phyloP scores from a whole-genome alignment of 495 filamentous ascomycete species.

The Daldinia vernicosa region DNA sequence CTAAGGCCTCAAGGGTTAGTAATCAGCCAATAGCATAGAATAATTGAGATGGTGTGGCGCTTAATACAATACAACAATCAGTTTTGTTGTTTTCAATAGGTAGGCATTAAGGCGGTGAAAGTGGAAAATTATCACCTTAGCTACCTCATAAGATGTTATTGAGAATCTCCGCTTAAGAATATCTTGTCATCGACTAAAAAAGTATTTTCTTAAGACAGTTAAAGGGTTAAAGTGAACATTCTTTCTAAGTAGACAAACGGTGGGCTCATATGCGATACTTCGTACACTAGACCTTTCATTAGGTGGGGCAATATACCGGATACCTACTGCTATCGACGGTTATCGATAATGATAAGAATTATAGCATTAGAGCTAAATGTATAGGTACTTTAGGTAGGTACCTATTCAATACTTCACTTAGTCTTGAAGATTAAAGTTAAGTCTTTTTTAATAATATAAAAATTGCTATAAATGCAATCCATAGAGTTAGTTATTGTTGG shows the following conservation, averaged over 20 bases:
- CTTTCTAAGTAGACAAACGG: too few species aligned
- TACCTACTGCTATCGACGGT: not conserved
- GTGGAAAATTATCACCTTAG: not conserved
- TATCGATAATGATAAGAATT: conserved; percentile 5
- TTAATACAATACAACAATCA: conserved; percentile 2
- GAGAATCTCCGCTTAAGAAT: not conserved
- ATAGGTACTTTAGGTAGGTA: not conserved
- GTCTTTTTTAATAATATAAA: too few species aligned
- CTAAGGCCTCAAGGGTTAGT: conserved; percentile 25
- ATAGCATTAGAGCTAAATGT: not conserved
- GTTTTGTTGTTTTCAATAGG: conserved; percentile 12
- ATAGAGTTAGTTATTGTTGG: too few species aligned
- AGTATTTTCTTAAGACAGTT: too few species aligned
- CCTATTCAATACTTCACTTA: not conserved
- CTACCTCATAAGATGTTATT: not conserved
- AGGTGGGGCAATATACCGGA: conserved; percentile 5
- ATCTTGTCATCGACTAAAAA: too few species aligned
- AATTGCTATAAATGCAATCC: not conserved
- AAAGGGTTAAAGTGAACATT: too few species aligned
- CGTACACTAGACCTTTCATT: too few species aligned
- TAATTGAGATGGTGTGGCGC: conserved; percentile 34
- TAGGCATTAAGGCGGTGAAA: conserved; percentile 26
- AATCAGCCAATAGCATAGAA: conserved; percentile 21
- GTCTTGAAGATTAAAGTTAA: not conserved
- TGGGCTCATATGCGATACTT: not conserved